Conservation (phyloP, 108 stramenopile species). For the Cyclotella atomus region DNA sequence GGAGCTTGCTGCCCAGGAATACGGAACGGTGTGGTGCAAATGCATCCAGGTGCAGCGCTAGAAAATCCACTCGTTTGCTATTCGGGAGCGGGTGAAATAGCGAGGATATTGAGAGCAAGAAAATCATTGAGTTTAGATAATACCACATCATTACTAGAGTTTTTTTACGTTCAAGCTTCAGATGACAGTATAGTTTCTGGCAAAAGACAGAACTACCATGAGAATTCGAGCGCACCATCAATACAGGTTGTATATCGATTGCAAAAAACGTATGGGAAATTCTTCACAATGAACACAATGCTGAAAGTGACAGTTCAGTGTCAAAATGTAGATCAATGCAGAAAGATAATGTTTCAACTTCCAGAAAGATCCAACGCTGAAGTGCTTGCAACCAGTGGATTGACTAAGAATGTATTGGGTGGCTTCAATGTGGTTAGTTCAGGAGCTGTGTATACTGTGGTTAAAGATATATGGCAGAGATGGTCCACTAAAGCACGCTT, state of each 20-base stretch:
- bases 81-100: slow-evolving; percentile 24
- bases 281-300: slow-evolving; percentile 17
- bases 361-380: slow-evolving; percentile 8
- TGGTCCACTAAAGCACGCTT: background rate
- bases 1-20: slow-evolving; percentile 4
- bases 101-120: slow-evolving; percentile 34
- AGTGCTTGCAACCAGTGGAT: slow-evolving; percentile 18
- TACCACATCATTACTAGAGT: slow-evolving; percentile 38
- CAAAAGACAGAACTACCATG: background rate
- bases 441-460: background rate
- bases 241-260: slow-evolving; percentile 27
- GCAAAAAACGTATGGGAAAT: slow-evolving; percentile 4
- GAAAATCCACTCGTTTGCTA: slow-evolving; percentile 39
- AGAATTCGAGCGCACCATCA: slow-evolving; percentile 7
- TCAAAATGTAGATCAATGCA: slow-evolving; percentile 9
- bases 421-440: background rate
- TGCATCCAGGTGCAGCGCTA: slow-evolving; percentile 23
- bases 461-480: background rate
- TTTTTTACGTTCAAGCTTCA: slow-evolving; percentile 37
- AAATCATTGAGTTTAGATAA: slow-evolving; percentile 17
- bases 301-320: slow-evolving; percentile 31
- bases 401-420: slow-evolving; percentile 7
- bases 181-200: slow-evolving; percentile 38
- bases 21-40: slow-evolving; percentile 14
- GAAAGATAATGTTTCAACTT: background rate